phyloP scores from a whole-genome alignment of 805 yeast species.

The Cyberlindnera sargentensis region DNA sequence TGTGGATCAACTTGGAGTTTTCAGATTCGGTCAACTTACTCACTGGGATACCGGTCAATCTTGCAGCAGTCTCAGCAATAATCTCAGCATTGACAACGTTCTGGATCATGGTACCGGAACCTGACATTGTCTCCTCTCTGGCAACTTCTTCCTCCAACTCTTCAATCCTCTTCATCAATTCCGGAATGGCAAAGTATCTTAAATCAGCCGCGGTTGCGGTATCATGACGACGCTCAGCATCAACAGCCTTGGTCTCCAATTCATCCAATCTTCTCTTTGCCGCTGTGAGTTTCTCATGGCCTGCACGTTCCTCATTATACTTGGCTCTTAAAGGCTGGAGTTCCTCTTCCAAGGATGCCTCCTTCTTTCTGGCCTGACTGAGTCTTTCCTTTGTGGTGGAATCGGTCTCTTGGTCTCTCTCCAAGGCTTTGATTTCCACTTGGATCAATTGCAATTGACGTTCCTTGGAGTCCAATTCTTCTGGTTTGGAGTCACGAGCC shows the following conservation, averaged over 20 bases:
- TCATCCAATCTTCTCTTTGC: conserved; percentile 91
- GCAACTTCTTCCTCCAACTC: conserved; percentile 71
- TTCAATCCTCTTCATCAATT: conserved; percentile 66
- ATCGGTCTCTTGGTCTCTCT: conserved; percentile 87
- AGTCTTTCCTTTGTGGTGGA: conserved; percentile 81
- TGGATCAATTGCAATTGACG: conserved; percentile 87
- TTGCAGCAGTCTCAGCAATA: conserved; percentile 94
- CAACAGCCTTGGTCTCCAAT: conserved; percentile 83
- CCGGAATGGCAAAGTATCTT: conserved; percentile 96
- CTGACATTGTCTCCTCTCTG: conserved; percentile 61
- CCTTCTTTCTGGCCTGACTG: conserved; percentile 66
- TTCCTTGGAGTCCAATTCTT: conserved; percentile 88
- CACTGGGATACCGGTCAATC: conserved; percentile 96
- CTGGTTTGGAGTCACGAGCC: conserved; percentile 96
- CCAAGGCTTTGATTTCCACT: conserved; percentile 94
- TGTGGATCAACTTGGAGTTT: conserved; percentile 84
- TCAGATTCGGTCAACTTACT: conserved; percentile 92
- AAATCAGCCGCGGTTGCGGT: conserved; percentile 92
- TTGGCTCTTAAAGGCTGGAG: conserved; percentile 79
- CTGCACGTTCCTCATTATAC: conserved; percentile 79
- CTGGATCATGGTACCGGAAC: conserved; percentile 60
- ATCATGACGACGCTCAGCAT: conserved; percentile 96
- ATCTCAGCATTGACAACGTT: conserved; percentile 90
- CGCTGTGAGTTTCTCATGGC: conserved; percentile 83
- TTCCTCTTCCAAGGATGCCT: conserved; percentile 79